Evolutionary conservation across 163 green algal genomes (phyloP).

Genomic region (Scenedesmus sp.): DNA sequence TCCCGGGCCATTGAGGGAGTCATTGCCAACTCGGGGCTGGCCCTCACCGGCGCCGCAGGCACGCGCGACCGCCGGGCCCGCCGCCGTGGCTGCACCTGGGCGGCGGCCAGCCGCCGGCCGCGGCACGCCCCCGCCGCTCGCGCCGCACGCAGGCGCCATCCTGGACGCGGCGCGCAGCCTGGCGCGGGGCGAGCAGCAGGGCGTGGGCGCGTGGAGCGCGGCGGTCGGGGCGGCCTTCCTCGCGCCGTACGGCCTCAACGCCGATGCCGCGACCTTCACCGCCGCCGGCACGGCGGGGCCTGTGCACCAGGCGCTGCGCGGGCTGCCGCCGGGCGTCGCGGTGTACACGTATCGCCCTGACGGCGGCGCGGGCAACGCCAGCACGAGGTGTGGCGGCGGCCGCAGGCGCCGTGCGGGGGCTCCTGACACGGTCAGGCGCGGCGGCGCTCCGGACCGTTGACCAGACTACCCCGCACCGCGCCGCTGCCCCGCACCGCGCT

Average conservation of each 20-base stretch:
- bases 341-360: slow-evolving; percentile 13
- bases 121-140: too few species aligned
- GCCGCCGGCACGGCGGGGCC: slow-evolving; percentile 30
- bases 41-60: too few species aligned
- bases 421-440: too few species aligned
- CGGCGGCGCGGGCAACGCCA: too few species aligned
- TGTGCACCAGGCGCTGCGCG: slow-evolving; percentile 3
- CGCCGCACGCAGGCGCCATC: background rate
- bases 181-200: background rate
- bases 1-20: too few species aligned
- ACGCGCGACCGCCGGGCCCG: too few species aligned
- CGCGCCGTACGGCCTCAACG: slow-evolving; percentile 4
- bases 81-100: too few species aligned
- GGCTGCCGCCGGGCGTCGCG: background rate
- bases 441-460: too few species aligned
- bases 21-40: too few species aligned
- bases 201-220: slow-evolving; percentile 6
- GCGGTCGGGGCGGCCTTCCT: slow-evolving; percentile 14
- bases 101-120: too few species aligned
- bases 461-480: too few species aligned
- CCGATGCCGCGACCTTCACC: slow-evolving; percentile 37
- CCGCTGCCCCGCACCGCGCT: too few species aligned
- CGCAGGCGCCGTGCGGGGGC: background rate
- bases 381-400: background rate
- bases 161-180: background rate